Base-by-base conservation (phyloP, 805 yeast genomes). In the Cyberlindnera euphorbiae region DNA sequence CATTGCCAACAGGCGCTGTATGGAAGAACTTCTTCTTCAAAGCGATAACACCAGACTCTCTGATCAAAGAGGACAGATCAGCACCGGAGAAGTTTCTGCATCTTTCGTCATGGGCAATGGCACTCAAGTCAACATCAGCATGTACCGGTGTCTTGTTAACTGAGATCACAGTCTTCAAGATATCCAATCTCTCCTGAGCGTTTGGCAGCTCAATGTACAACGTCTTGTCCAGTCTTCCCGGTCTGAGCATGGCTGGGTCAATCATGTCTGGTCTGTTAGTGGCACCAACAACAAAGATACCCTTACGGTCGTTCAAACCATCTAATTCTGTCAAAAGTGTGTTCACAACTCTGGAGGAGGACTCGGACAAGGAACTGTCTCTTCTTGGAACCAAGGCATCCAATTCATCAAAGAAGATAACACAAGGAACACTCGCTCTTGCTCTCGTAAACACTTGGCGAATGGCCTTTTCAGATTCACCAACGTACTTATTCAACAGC, bases 221-320 rank as follows among this genome's bases (percentile, higher is more conserved):
- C 3, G 96, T 86, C 61, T 90, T 93, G 56, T 93, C 97, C 51
- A 90, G 69, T 60, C 98, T 76, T 6, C 97, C 98, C 0, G 97
- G 97, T 56, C 98, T 75, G 30, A 93, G 64, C 97, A 90, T 93
- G 0, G 98, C 98, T 4, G 96, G 88, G 60, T 90, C 98, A 46
- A 90, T 93, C 86, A 90, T 90, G 58, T 90, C 98, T 0, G 97
- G 97, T 57, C 98, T 74, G 53, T 90, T 90, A 0, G 98, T 90
- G 2, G 98, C 98, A 19, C 96, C 97, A 47, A 90, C 77, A 4
- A 90, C 97, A 59, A 83, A 93, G 2, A 90, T 86, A 2, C 97
- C 97, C 42, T 82, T 76, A 49, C 97, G 70, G 48, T 90, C 96
- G 49, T 87, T 89, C 38, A 90, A 69, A 1, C 98, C 98, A 62